These are phyloP conservation scores for Nitzschia sp. DNA, from an alignment of 108 stramenopile species.

Conservation along the genomic window DNA sequence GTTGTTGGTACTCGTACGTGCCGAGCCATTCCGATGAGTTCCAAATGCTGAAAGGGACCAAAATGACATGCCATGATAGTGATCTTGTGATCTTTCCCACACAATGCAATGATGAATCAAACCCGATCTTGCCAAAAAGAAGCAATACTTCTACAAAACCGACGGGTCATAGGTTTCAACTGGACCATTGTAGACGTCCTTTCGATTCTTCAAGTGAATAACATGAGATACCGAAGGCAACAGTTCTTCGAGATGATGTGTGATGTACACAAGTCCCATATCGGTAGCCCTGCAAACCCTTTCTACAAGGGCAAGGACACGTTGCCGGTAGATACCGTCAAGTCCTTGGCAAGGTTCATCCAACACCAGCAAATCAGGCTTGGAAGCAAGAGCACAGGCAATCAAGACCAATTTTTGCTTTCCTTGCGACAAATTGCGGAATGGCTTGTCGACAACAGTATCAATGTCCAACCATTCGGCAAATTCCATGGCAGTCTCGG, in stretches of 20 bases:
- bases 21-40: too few species aligned
- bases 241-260: slow-evolving; percentile 67
- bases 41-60: too few species aligned
- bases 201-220: slow-evolving; percentile 52
- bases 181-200: slow-evolving; percentile 40
- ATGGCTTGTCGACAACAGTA: slow-evolving; percentile 36
- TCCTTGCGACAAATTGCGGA: slow-evolving; percentile 70
- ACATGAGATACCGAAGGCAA: slow-evolving; percentile 52
- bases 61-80: too few species aligned
- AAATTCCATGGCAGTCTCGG: slow-evolving; percentile 14
- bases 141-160: neutral
- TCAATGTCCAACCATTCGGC: slow-evolving; percentile 21
- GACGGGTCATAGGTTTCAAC: slow-evolving; percentile 29
- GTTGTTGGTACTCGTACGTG: too few species aligned
- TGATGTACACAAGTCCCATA: slow-evolving; percentile 68
- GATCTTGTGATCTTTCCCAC: too few species aligned
- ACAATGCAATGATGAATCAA: neutral
- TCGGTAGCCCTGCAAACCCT: slow-evolving; percentile 56
- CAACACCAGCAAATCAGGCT: slow-evolving; percentile 65
- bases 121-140: neutral
- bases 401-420: slow-evolving; percentile 77
- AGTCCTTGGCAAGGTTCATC: slow-evolving; percentile 80
- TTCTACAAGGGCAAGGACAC: slow-evolving; percentile 52
- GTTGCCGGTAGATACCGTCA: slow-evolving; percentile 55
- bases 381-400: slow-evolving; percentile 53